Base-by-base conservation (phyloP, 345 rosid genomes). In the Pseudoturritis turrita region DNA sequence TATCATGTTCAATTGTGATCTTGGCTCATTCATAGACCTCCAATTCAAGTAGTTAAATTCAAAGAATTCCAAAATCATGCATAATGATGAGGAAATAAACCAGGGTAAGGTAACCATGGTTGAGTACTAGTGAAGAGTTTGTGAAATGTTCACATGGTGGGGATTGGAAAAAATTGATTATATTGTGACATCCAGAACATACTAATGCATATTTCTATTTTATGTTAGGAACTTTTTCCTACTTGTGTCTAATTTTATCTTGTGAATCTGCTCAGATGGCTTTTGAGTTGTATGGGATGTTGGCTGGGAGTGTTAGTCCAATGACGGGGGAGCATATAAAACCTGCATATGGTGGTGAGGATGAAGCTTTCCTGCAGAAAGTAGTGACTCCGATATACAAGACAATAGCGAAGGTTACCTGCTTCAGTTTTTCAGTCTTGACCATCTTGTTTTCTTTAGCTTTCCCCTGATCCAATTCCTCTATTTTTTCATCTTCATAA, bases 271-370 rank as follows among this genome's bases (percentile, higher is more conserved):
- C 10, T 22, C 68, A 77, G 80, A 77, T 77, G 80, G 80, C 80
- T 39, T 77, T 65, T 44, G 80, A 77, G 35, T 62, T 87, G 59
- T 83, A 85, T 74, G 91, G 87, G 29, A 69, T 87, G 86, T 71
- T 87, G 78, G 89, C 91, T 75, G 91, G 91, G 63, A 85, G 83
- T 66, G 85, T 85, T 62, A 85, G 89, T 79, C 78, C 84, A 31
- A 75, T 70, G 77, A 87, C 91, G 8, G 91, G 91, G 8, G 91
- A 87, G 71, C 85, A 79, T 55, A 26, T 85, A 47, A 85, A 83
- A 77, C 91, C 91, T 17, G 85, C 85, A 41, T 87, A 87, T 71
- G 89, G 91, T 63, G 89, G 91, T 59, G 84, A 83, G 60, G 75
- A 85, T 33, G 91, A 85, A 81, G 89, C 86, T 51, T 87, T 83